A percentile compares a stretch with the other conserved stretches of the same genome.
phyloP scores from a whole-genome alignment of 768 basidiomycete genomes.

The Gyrodon lividus region DNA sequence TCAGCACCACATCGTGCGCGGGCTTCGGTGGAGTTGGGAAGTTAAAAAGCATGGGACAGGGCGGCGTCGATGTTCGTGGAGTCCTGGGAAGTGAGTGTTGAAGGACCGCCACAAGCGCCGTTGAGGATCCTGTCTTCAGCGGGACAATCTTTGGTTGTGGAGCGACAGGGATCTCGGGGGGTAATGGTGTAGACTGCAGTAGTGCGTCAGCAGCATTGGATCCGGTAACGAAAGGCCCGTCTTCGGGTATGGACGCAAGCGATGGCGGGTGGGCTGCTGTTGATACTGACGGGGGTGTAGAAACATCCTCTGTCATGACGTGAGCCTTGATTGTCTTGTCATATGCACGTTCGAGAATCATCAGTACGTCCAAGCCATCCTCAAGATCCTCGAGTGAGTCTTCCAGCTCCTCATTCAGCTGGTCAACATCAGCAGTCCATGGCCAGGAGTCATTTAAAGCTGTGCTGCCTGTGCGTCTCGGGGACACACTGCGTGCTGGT shows the following conservation, averaged over 20 bases:
- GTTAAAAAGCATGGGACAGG: constrained; percentile 19
- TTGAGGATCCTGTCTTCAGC: constrained; percentile 62
- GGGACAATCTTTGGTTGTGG: constrained; percentile 32
- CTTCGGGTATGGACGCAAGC: constrained; percentile 24
- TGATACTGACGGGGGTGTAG: constrained; percentile 1
- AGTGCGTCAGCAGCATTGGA: background rate
- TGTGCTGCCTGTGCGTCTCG: constrained; percentile 36
- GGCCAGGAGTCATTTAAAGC: constrained; percentile 29
- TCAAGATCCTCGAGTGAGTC: constrained; percentile 59
- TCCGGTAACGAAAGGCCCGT: constrained; percentile 4
- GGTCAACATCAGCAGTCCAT: constrained; percentile 35
- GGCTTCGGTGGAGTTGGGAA: constrained; percentile 29
- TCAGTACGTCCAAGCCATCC: constrained; percentile 68
- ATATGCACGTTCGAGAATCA: constrained; percentile 69
- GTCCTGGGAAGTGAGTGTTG: constrained; percentile 38
- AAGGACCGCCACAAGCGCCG: constrained; percentile 64
- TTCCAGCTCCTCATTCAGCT: constrained; percentile 43
- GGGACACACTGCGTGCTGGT: constrained; percentile 43
- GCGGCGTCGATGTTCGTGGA: constrained; percentile 13
- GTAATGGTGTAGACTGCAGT: background rate
- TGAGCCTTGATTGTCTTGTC: constrained; percentile 64
- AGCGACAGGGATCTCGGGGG: constrained; percentile 16
- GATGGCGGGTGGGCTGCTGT: constrained; percentile 8
- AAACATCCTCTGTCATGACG: constrained; percentile 36
- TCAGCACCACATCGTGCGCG: constrained; percentile 59